A percentile compares a stretch with the other conserved stretches of the same genome.
Evolutionary conservation across 352 stramenopile species (phyloP).

Genomic region (Phytophthora tentaculata): DNA sequence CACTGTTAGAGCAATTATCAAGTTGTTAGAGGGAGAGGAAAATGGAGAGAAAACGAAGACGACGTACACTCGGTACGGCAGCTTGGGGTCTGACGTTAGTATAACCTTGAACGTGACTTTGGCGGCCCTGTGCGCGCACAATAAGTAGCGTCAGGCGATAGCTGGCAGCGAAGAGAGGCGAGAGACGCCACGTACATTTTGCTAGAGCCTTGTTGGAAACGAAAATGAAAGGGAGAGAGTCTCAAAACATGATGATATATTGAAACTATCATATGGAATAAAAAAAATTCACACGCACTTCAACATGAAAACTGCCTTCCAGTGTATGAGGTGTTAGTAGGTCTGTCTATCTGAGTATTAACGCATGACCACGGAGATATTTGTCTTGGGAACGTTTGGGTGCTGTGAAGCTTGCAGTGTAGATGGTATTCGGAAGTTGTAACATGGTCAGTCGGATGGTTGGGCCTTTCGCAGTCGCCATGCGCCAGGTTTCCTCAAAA

Average conservation of each 20-base stretch:
- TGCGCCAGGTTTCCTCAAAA: slow-evolving; percentile 9
- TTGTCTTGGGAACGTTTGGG: too few species aligned
- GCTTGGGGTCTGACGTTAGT: slow-evolving; percentile 87
- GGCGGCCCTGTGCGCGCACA: slow-evolving; percentile 41
- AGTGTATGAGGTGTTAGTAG: too few species aligned
- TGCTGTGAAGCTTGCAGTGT: background rate
- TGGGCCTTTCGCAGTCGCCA: slow-evolving; percentile 14
- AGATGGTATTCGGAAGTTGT: background rate
- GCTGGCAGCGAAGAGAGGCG: background rate
- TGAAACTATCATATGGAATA: slow-evolving; percentile 12
- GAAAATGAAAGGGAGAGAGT: slow-evolving; percentile 21
- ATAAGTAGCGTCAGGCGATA: slow-evolving; percentile 6
- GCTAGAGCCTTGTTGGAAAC: background rate
- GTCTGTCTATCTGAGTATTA: too few species aligned
- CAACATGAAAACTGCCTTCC: background rate
- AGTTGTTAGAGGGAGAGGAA: background rate
- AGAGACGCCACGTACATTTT: slow-evolving; percentile 23
- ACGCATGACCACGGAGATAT: too few species aligned
- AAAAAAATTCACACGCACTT: too few species aligned
- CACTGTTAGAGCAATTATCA: slow-evolving; percentile 31
- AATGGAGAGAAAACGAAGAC: background rate
- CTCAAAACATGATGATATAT: background rate
- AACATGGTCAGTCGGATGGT: slow-evolving; percentile 9
- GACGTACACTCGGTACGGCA: slow-evolving; percentile 79
- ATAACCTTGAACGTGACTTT: slow-evolving; percentile 91